Evolutionary conservation across 495 filamentous ascomycete species (phyloP).

Genomic region (Xylaria castorea): DNA sequence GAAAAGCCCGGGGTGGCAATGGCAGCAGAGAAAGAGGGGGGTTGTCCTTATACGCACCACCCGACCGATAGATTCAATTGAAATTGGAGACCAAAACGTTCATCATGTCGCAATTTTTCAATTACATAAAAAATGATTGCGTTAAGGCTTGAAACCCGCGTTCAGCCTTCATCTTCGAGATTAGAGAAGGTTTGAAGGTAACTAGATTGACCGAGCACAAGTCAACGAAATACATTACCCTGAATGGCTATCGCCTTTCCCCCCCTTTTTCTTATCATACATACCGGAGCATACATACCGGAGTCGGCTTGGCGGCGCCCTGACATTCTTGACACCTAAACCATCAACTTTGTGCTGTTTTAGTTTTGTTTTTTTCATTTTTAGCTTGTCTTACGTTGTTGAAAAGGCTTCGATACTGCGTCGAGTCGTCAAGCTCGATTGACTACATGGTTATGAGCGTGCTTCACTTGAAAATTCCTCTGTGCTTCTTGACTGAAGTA

Average conservation of each 20-base stretch:
- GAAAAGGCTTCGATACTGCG: background rate
- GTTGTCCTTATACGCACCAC: background rate
- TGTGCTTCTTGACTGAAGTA: background rate
- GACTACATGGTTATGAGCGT: background rate
- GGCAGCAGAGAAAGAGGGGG: background rate
- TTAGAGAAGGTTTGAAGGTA: background rate
- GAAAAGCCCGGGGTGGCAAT: background rate
- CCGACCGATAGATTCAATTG: background rate
- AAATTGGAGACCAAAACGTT: background rate
- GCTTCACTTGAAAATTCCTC: no score
- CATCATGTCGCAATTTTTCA: background rate
- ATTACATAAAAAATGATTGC: background rate
- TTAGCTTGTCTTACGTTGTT: no score
- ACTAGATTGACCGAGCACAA: background rate
- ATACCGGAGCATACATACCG: background rate
- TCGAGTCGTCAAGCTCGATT: background rate
- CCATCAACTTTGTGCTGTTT: background rate
- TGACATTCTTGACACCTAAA: background rate
- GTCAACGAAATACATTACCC: background rate
- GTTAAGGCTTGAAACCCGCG: background rate
- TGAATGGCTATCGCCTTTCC: background rate
- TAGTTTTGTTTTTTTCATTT: no score
- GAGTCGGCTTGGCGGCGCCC: background rate
- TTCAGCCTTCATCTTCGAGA: background rate
- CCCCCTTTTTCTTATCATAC: background rate